These are phyloP conservation scores for Epithemia pelagica DNA, from an alignment of 108 stramenopile species.

Conservation along the genomic window DNA sequence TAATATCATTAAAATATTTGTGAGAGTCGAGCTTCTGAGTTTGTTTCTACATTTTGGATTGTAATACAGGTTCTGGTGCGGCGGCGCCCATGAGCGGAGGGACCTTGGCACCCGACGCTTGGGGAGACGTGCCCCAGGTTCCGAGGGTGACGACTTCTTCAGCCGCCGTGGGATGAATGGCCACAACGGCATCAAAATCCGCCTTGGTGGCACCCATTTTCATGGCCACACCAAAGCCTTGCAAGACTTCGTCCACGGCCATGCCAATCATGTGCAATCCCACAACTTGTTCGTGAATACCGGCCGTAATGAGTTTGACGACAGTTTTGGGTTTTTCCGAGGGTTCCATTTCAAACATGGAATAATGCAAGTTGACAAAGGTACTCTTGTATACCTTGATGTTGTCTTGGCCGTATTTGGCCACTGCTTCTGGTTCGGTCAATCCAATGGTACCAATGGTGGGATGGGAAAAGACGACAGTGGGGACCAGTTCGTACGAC, in stretches of 20 bases:
- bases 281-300: constrained; percentile 81
- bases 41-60: neutral
- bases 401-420: constrained; percentile 84
- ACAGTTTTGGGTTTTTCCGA: constrained; percentile 90
- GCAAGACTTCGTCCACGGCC: constrained; percentile 95
- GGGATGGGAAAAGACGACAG: constrained; percentile 90
- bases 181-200: constrained; percentile 92
- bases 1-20: too few species aligned
- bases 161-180: constrained; percentile 93
- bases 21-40: too few species aligned
- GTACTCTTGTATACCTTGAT: constrained; percentile 83
- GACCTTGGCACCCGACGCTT: constrained; percentile 56
- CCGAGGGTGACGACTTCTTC: constrained; percentile 87
- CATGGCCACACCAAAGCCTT: constrained; percentile 82
- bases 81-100: constrained; percentile 63
- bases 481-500: constrained; percentile 78
- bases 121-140: constrained; percentile 77
- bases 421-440: constrained; percentile 82
- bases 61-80: constrained; percentile 34
- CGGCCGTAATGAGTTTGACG: constrained; percentile 87
- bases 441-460: constrained; percentile 77
- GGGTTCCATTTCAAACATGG: constrained; percentile 71
- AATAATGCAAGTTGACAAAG: constrained; percentile 90
- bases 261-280: constrained; percentile 92
- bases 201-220: constrained; percentile 96